A percentile compares a stretch with the other conserved stretches of the same genome.
Evolutionary conservation across 83 land plant genomes (phyloP).

Genomic region (Picea abies): DNA sequence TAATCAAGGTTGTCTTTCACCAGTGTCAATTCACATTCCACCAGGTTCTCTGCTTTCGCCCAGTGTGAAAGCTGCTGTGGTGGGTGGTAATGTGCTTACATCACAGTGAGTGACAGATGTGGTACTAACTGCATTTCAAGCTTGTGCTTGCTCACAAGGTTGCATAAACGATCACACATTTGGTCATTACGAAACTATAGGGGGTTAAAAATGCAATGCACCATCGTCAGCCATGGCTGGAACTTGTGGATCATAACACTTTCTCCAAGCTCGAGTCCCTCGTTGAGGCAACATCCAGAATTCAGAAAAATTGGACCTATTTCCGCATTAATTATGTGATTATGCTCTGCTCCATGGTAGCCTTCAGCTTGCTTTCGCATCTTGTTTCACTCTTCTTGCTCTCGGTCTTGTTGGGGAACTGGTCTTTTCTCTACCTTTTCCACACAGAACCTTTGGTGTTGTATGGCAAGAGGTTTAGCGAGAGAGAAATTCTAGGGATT

Average conservation of each 20-base stretch:
- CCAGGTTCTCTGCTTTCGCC: constrained; percentile 89
- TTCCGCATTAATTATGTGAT: constrained; percentile 35
- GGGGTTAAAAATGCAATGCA: constrained; percentile 25
- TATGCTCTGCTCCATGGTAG: constrained; percentile 1
- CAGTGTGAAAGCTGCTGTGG: constrained; percentile 98
- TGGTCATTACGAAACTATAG: constrained; percentile 89
- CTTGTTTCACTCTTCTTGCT: constrained; percentile 34
- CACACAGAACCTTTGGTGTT: constrained; percentile 33
- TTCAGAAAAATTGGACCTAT: constrained; percentile 30
- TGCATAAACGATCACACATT: constrained; percentile 97
- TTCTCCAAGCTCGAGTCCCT: constrained; percentile 40
- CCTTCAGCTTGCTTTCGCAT: constrained; percentile 4
- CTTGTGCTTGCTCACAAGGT: constrained; percentile 99
- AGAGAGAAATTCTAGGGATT: constrained; percentile 9
- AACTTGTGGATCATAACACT: constrained; percentile 32
- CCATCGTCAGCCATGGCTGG: constrained; percentile 35
- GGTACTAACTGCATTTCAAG: constrained; percentile 88
- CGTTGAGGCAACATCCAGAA: constrained; percentile 30
- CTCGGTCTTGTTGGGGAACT: constrained; percentile 8
- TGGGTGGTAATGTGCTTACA: constrained; percentile 99
- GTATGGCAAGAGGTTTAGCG: constrained; percentile 26
- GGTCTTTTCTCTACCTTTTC: constrained; percentile 33
- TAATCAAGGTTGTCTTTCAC: constrained; percentile 98
- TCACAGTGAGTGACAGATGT: constrained; percentile 98
- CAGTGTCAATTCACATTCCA: constrained; percentile 85